A percentile compares a stretch with the other conserved stretches of the same genome.
phyloP scores from a whole-genome alignment of 805 yeast species.

The Tetrapisispora arboricola region DNA sequence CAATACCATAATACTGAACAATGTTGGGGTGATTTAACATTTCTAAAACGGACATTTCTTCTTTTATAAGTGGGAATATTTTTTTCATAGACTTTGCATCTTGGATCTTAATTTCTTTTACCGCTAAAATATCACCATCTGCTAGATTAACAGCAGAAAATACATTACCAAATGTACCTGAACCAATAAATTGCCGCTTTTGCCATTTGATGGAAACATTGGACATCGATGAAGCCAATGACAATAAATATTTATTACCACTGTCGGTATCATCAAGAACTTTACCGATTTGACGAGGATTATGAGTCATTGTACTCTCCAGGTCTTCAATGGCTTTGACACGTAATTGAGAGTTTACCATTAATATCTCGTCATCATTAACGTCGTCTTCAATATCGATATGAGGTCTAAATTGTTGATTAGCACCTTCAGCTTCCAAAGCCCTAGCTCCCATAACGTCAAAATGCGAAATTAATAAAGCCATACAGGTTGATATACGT shows the following conservation, averaged over 20 bases:
- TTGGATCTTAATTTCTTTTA: constrained; percentile 86
- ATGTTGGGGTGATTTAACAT: constrained; percentile 93
- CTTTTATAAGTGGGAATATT: constrained; percentile 80
- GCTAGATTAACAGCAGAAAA: constrained; percentile 87
- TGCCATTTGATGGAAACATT: constrained; percentile 95
- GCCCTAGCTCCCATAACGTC: constrained; percentile 98
- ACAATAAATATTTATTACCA: constrained; percentile 77
- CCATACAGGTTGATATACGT: constrained; percentile 91
- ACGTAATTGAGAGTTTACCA: constrained; percentile 55
- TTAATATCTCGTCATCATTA: constrained; percentile 44
- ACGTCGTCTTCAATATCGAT: constrained; percentile 34
- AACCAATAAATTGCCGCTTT: constrained; percentile 86
- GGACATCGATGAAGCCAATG: constrained; percentile 80
- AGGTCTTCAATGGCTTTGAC: constrained; percentile 53
- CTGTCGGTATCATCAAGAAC: constrained; percentile 81
- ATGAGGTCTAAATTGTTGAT: constrained; percentile 25
- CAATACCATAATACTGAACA: constrained; percentile 94
- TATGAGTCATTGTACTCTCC: constrained; percentile 41
- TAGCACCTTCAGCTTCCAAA: constrained; percentile 40
- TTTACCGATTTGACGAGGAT: constrained; percentile 58
- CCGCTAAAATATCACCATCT: constrained; percentile 94
- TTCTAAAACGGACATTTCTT: constrained; percentile 93
- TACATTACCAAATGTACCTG: constrained; percentile 93
- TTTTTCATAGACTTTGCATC: constrained; percentile 77
- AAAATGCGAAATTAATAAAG: constrained; percentile 85